phyloP scores from a whole-genome alignment of 2,329 filamentous ascomycete species.

The Sarocladiaceae sp. region DNA sequence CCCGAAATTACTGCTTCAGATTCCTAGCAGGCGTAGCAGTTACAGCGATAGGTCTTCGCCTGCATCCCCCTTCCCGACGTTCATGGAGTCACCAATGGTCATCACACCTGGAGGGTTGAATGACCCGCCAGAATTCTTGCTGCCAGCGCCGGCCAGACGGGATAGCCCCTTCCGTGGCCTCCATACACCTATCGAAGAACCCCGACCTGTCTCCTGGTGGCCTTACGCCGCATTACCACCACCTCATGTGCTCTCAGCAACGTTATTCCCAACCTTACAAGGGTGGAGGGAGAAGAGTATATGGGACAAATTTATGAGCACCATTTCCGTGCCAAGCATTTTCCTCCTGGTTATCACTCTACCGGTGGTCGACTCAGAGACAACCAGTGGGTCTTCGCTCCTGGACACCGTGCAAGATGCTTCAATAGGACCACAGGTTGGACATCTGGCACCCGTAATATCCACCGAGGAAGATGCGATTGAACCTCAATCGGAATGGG shows the following conservation, averaged over 20 bases:
- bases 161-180: conserved; percentile 45
- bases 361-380: conserved; percentile 77
- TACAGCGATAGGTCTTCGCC: conserved; percentile 44
- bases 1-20: conserved; percentile 37
- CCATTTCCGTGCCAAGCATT: conserved; percentile 84
- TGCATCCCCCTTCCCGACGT: conserved; percentile 64
- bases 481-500: conserved; percentile 52
- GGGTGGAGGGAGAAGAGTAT: conserved; percentile 77
- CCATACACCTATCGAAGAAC: conserved; percentile 31
- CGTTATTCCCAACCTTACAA: conserved; percentile 82
- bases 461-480: conserved; percentile 29
- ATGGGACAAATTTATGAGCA: conserved; percentile 78
- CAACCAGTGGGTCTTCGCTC: conserved; percentile 39
- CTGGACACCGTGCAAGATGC: conserved; percentile 25
- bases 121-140: conserved; percentile 49
- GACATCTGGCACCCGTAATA: conserved; percentile 28
- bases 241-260: conserved; percentile 65
- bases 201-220: conserved; percentile 68
- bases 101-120: conserved; percentile 36
- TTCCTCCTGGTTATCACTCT: conserved; percentile 86
- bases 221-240: conserved; percentile 70
- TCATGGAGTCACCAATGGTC: conserved; percentile 52
- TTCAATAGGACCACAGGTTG: conserved; percentile 20
- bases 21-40: conserved; percentile 39
- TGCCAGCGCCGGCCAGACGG: conserved; percentile 38